phyloP scores from a whole-genome alignment of 1,139 yeast species.

The Blastobotrys ciferrii region DNA sequence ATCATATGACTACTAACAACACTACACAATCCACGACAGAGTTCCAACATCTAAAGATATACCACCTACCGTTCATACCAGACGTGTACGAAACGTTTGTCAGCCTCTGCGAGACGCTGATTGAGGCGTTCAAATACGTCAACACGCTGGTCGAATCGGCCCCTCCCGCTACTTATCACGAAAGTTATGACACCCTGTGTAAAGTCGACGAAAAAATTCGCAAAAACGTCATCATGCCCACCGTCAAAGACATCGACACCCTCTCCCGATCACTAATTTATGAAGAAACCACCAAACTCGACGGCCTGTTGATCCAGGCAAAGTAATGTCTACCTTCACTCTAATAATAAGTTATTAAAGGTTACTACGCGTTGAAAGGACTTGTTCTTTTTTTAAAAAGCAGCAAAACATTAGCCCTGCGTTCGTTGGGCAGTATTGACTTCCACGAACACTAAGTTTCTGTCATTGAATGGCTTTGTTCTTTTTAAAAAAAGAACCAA shows the following conservation, averaged over 20 bases:
- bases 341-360: no score
- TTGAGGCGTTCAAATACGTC: slow-evolving; percentile 29
- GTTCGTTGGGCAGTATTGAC: no score
- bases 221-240: slow-evolving; percentile 29
- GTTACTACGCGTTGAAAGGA: not conserved
- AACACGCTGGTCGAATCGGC: slow-evolving; percentile 18
- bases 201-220: slow-evolving; percentile 31
- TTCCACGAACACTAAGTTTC: no score
- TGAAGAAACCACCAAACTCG: slow-evolving; percentile 30
- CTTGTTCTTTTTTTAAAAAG: no score
- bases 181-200: slow-evolving; percentile 26
- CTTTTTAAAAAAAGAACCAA: no score
- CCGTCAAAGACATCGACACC: slow-evolving; percentile 31
- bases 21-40: slow-evolving; percentile 15
- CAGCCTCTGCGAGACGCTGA: slow-evolving; percentile 30
- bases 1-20: slow-evolving; percentile 1
- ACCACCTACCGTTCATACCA: slow-evolving; percentile 33
- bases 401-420: no score
- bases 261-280: slow-evolving; percentile 27
- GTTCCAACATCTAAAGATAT: slow-evolving; percentile 24
- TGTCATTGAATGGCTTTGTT: no score
- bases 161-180: slow-evolving; percentile 13
- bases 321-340: slow-evolving; percentile 13
- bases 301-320: slow-evolving; percentile 26
- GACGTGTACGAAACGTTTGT: slow-evolving; percentile 33